Base-by-base conservation (phyloP, 2,329 filamentous ascomycete species). In the Triangularia verruculosa region DNA sequence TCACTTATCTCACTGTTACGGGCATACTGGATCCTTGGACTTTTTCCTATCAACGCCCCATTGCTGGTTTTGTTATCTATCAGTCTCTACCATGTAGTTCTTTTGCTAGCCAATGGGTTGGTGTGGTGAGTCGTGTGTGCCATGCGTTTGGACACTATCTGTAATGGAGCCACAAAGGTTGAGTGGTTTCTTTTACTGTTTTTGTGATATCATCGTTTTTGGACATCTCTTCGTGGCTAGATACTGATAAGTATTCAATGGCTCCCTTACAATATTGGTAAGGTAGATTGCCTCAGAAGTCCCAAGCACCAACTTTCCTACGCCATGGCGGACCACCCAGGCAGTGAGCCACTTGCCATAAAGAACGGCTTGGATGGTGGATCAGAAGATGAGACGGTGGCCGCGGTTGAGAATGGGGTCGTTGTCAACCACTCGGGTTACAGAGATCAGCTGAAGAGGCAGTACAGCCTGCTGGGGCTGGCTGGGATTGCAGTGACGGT, bases 361-460 rank as follows among this genome's bases (percentile, higher is more conserved):
- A 64, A 64, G 28, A 20, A 34, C 54, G 51, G 52, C 11, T 25
- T 60, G n/a, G 66, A 68, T 20, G 69, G 66, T 47, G 69, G 65
- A 6, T 63, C 62, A 7, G 65, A 64, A 67, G 62, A 75, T 51
- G 74, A 78, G 58, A 76, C 71, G 0, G 67, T 77, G 13, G 72
- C 70, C 28, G 74, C 72, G 8, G 68, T 77, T 24, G 71, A 75
- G 47, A 69, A 73, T 51, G 79, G 80, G 11, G 74, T 79, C 30
- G 71, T 80, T n/a, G 73, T 89, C 71, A 89, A 89, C 70, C 85
- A 85, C 0, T 86, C 86, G 1, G 86, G 87, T 5, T 86, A 89
- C 73, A 78, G 77, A 65, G 86, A 89, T 72, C 86, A 89, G 72
- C 75, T 89, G 39, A 81, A 83, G 63, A 80, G 86, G 15, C 87